phyloP scores from a whole-genome alignment of 306 rosid species.

The Casuarina equisetifolia region DNA sequence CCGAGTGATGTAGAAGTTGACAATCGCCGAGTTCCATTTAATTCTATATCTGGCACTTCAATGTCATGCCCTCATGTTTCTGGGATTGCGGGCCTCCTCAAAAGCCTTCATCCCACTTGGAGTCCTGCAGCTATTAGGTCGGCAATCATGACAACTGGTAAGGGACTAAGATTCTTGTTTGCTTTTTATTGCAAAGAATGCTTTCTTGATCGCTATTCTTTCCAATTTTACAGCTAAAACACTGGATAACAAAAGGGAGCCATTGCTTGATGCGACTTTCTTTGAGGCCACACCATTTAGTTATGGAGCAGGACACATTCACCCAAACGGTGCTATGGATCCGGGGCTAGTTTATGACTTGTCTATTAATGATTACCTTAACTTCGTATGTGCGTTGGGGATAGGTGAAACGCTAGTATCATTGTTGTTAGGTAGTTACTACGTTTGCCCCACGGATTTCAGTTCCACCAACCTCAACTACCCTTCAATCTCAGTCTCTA shows the following conservation, averaged over 20 bases:
- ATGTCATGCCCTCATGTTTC: constrained; percentile 84
- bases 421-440: constrained; percentile 20
- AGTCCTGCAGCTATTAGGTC: constrained; percentile 65
- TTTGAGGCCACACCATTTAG: constrained; percentile 42
- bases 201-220: not conserved
- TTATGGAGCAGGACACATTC: constrained; percentile 65
- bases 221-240: constrained; percentile 41
- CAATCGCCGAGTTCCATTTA: constrained; percentile 35
- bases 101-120: constrained; percentile 59
- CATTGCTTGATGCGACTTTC: constrained; percentile 37
- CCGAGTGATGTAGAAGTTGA: constrained; percentile 27
- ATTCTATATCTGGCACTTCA: constrained; percentile 70
- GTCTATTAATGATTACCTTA: constrained; percentile 44
- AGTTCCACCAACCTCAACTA: constrained; percentile 60
- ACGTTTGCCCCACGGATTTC: constrained; percentile 34
- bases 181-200: too few species aligned
- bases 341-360: constrained; percentile 82
- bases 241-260: constrained; percentile 48
- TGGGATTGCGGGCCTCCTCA: constrained; percentile 73
- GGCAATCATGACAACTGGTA: constrained; percentile 68
- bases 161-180: not conserved
- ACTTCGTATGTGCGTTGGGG: constrained; percentile 48
- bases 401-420: not conserved
- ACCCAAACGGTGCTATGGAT: constrained; percentile 69
- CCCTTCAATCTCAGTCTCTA: constrained; percentile 59